Base-by-base conservation (phyloP, 2,329 filamentous ascomycete genomes). In the Paraconiothyrium brasiliense region DNA sequence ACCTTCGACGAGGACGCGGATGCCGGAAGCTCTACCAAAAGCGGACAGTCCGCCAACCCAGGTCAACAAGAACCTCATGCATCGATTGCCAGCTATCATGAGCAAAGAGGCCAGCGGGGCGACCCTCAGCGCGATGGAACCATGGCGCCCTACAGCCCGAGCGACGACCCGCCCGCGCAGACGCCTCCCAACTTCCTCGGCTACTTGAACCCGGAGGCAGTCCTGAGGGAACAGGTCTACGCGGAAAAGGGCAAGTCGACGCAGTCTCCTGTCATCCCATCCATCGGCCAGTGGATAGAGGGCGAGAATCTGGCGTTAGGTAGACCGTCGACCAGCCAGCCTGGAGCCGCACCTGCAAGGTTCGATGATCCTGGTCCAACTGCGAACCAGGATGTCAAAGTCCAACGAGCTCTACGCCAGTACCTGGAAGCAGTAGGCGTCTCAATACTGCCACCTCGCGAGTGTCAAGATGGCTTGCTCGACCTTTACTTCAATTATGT, bases 171-270 rank as follows among this genome's bases (percentile, higher is more conserved):
- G 48, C 69, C 70, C 16, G 62, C 71, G 30, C 68, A 71, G 51
- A 79, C 74, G 35, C 76, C 78, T 16, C 75, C 78, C 20, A 79
- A 80, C 54, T 83, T 83, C 61, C 67, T 83, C 47, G 80, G 81
- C 56, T 83, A 84, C 60, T 68, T 83, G 57, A 81, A 80, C 43
- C 82, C 82, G 4, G 81, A 83, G 63, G 78, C 82, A n/a, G 79
- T 81, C 10, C 72, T 84, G 35, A 71, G 82, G 54, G 78, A 81
- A 47, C 76, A 81, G 35, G 74, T 79, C 44, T 71, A 77, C 47
- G 71, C 77, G 10, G 73, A 76, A 46, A 69, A 73, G 58, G 71
- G 73, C 34, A 72, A 73, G 57, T 50, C 68, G n/a, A 69, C 65
- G 13, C 68, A 71, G 34, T 76, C 75, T 20, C 75, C 74, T 35